A percentile compares a stretch with the other conserved stretches of the same genome.
Conservation (phyloP, 208 protist species). For the Zelonia costaricensis region DNA sequence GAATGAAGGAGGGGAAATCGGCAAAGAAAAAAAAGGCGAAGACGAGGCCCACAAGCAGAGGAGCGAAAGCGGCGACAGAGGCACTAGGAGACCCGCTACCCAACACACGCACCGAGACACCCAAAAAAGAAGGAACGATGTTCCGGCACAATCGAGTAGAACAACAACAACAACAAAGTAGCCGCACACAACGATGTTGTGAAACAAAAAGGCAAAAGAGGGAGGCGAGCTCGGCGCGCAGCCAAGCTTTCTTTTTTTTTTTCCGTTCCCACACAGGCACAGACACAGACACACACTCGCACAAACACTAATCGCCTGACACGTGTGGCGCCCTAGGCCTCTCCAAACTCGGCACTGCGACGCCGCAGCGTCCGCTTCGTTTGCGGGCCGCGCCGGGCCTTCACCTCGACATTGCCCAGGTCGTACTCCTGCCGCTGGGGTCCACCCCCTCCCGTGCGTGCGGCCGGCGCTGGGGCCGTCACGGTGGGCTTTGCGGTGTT, state of each 20-base stretch:
- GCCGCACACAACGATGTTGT: neutral
- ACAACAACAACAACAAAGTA: neutral
- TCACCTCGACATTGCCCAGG: too few relatives aligned
- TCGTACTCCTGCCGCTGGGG: too few relatives aligned
- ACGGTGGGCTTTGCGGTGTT: neutral
- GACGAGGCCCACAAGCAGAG: neutral
- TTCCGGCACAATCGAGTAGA: too few relatives aligned
- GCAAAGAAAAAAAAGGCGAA: slow-evolving; percentile 1
- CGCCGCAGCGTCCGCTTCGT: slow-evolving; percentile 19
- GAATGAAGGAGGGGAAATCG: too few relatives aligned
- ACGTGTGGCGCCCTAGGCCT: neutral
- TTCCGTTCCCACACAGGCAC: too few relatives aligned
- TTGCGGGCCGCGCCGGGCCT: slow-evolving; percentile 11
- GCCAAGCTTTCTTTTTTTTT: too few relatives aligned
- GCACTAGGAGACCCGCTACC: neutral
- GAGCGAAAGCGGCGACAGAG: neutral
- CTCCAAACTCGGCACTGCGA: slow-evolving; percentile 18
- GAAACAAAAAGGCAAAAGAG: neutral
- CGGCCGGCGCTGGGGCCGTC: neutral
- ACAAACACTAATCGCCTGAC: too few relatives aligned
- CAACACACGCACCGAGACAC: neutral
- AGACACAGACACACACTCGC: slow-evolving; percentile 2
- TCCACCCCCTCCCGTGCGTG: too few relatives aligned
- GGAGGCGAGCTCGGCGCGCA: too few relatives aligned
- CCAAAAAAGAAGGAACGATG: neutral